A percentile compares a stretch with the other conserved stretches of the same genome.
phyloP scores from a whole-genome alignment of 306 rosid species.

The Lupinus albus region DNA sequence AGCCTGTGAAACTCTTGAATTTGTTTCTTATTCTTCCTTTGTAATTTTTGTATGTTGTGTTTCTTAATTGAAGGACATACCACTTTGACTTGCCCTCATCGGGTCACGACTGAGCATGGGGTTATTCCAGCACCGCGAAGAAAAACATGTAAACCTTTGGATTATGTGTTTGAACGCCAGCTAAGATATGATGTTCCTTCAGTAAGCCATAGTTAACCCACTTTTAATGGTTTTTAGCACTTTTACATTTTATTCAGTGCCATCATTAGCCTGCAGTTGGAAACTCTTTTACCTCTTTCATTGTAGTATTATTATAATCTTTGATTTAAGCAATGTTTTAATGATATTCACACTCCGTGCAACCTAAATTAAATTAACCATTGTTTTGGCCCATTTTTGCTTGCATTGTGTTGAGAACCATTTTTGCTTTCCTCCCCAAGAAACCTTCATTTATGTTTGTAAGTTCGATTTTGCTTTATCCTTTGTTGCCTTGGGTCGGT shows the following conservation, averaged over 20 bases:
- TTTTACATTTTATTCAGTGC: not conserved
- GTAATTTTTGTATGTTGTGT: conserved; percentile 9
- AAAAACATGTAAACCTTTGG: conserved; percentile 60
- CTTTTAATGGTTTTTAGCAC: not conserved
- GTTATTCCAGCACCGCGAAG: conserved; percentile 79
- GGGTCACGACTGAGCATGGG: conserved; percentile 77
- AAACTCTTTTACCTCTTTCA: conserved; percentile 12
- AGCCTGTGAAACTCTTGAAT: conserved; percentile 11
- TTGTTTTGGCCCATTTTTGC: not conserved
- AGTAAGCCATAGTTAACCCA: conserved; percentile 46
- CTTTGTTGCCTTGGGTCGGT: not conserved
- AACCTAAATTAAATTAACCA: conserved; percentile 1
- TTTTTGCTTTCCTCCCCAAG: not conserved
- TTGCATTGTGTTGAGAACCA: not conserved
- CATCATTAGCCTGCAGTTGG: not conserved
- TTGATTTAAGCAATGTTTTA: not conserved
- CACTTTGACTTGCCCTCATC: conserved; percentile 87
- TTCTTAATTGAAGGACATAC: conserved; percentile 78
- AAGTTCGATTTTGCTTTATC: not conserved
- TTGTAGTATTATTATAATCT: conserved; percentile 5
- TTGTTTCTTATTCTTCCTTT: not conserved
- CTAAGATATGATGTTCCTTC: conserved; percentile 56
- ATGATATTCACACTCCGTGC: not conserved
- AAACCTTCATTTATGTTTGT: not conserved
- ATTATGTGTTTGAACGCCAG: conserved; percentile 86